Evolutionary conservation across 148 eudicot species (phyloP).

Genomic region (Dianthus caryophyllus): DNA sequence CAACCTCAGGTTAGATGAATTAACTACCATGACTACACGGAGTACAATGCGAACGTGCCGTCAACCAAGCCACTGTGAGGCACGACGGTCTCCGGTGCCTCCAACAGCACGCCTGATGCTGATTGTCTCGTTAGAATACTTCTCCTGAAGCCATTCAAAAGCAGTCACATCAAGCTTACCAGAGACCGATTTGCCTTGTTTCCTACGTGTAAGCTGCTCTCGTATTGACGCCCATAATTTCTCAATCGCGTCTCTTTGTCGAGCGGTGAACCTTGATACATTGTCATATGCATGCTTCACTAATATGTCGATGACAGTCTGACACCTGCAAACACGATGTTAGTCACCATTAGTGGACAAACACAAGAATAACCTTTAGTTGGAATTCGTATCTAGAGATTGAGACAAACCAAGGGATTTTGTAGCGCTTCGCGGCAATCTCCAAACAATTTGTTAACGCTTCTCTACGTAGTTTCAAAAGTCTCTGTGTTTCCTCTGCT

Average conservation of each 20-base stretch:
- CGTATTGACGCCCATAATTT: slow-evolving; percentile 84
- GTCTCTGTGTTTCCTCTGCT: slow-evolving; percentile 62
- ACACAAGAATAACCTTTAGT: neutral
- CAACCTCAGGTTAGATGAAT: neutral
- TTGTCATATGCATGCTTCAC: slow-evolving; percentile 85
- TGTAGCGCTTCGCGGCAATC: slow-evolving; percentile 85
- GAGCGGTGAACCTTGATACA: slow-evolving; percentile 63
- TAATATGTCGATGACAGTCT: slow-evolving; percentile 84
- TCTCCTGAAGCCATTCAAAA: slow-evolving; percentile 82
- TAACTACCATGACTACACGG: neutral
- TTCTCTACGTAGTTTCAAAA: slow-evolving; percentile 63
- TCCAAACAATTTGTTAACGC: slow-evolving; percentile 78
- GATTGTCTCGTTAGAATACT: slow-evolving; percentile 83
- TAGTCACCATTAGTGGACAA: slow-evolving; percentile 7
- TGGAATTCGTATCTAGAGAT: neutral
- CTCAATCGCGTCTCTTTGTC: slow-evolving; percentile 70
- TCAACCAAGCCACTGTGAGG: slow-evolving; percentile 92
- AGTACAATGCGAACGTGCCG: neutral
- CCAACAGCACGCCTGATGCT: slow-evolving; percentile 92
- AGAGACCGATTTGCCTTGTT: slow-evolving; percentile 91
- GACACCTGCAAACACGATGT: slow-evolving; percentile 66
- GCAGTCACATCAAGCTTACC: slow-evolving; percentile 96
- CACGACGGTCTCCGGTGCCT: slow-evolving; percentile 58
- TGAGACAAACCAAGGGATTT: slow-evolving; percentile 61
- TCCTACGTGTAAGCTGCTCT: slow-evolving; percentile 73